Evolutionary conservation across 2,329 filamentous ascomycete genomes (phyloP).

Genomic region (Neonectria magnoliae): DNA sequence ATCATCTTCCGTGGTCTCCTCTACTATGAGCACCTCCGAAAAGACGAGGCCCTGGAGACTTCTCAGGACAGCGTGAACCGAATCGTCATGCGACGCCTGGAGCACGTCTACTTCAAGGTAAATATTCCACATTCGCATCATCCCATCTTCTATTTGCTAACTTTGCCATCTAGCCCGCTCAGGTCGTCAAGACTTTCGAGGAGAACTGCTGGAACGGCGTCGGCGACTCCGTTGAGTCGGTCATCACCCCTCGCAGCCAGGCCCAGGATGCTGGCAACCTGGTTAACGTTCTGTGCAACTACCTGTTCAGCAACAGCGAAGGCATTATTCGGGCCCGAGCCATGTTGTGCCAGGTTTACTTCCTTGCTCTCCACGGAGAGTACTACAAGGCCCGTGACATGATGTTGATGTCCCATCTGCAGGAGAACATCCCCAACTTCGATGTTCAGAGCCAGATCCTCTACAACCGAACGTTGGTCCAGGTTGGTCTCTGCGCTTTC

Average conservation of each 20-base stretch:
- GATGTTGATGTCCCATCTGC: slow-evolving; percentile 99
- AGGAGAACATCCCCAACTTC: slow-evolving; percentile 96
- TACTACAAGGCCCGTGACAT: slow-evolving; percentile 98
- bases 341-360: slow-evolving; percentile 99
- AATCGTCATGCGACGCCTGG: slow-evolving; percentile 90
- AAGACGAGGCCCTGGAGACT: slow-evolving; percentile 75
- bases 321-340: slow-evolving; percentile 95
- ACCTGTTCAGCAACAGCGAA: slow-evolving; percentile 93
- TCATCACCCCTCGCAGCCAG: slow-evolving; percentile 78
- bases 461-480: slow-evolving; percentile 97
- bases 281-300: slow-evolving; percentile 89
- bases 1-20: slow-evolving; percentile 88
- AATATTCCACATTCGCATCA: slow-evolving; percentile 77
- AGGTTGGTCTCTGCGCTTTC: slow-evolving; percentile 98
- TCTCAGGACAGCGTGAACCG: slow-evolving; percentile 91
- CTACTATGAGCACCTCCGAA: slow-evolving; percentile 85
- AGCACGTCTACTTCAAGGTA: slow-evolving; percentile 99
- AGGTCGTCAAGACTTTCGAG: slow-evolving; percentile 93
- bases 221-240: slow-evolving; percentile 75
- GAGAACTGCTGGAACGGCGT: slow-evolving; percentile 92
- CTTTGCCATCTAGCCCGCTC: slow-evolving; percentile 70
- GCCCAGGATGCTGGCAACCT: slow-evolving; percentile 77
- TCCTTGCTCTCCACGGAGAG: slow-evolving; percentile 94
- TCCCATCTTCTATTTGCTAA: slow-evolving; percentile 16
- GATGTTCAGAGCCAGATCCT: slow-evolving; percentile 97